A percentile compares a stretch with the other conserved stretches of the same genome.
phyloP scores from a whole-genome alignment of 805 yeast species.

The Yamadazyma kitorensis region DNA sequence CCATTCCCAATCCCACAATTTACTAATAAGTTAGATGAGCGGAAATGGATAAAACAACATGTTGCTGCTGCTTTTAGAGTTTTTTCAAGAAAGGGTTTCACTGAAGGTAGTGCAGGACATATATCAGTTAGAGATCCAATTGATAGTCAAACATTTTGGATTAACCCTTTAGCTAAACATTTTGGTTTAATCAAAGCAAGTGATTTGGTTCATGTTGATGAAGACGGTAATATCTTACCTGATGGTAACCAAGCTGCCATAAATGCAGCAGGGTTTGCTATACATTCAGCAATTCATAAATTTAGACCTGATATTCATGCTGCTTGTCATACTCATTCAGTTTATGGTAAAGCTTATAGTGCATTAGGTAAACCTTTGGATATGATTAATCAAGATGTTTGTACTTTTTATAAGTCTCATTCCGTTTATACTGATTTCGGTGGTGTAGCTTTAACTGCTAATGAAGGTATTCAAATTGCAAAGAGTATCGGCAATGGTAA shows the following conservation, averaged over 20 bases:
- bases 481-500: constrained; percentile 27
- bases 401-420: constrained; percentile 63
- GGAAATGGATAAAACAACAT: constrained; percentile 61
- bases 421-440: constrained; percentile 68
- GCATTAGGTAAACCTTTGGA: constrained; percentile 47
- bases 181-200: constrained; percentile 45
- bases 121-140: constrained; percentile 83
- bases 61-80: constrained; percentile 85
- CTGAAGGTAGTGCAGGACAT: constrained; percentile 83
- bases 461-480: constrained; percentile 30
- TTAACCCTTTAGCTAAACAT: constrained; percentile 79
- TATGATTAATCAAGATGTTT: constrained; percentile 78
- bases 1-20: constrained; percentile 54
- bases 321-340: constrained; percentile 41
- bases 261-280: constrained; percentile 41
- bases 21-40: constrained; percentile 44
- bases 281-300: constrained; percentile 37
- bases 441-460: constrained; percentile 58
- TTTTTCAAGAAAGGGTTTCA: constrained; percentile 70
- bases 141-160: constrained; percentile 77
- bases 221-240: constrained; percentile 32
- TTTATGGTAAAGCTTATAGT: constrained; percentile 38
- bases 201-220: constrained; percentile 39
- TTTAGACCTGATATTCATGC: constrained; percentile 38
- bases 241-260: constrained; percentile 38